Percentiles rank a stretch among this genome's conserved stretches.
Conservation (phyloP, 192 early-diverging fungal genomes). For the Coemansia sp. region DNA sequence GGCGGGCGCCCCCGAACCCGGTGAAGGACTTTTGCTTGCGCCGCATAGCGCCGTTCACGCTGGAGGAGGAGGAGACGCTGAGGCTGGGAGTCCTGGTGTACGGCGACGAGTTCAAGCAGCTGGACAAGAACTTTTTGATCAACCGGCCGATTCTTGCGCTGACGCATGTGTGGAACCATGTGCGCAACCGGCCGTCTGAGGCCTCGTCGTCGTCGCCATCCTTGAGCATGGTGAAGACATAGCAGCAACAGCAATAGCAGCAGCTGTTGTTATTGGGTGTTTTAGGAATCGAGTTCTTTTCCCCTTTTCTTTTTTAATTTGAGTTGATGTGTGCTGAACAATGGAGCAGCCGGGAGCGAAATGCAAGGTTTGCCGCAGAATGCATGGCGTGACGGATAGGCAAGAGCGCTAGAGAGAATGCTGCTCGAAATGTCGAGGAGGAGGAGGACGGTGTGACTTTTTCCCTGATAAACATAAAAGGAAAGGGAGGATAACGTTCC, state of each 20-base stretch:
- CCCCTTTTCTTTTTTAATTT: constrained; percentile 8
- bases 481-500: no score
- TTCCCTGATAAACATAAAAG: no score
- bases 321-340: not conserved
- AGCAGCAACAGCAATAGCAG: not conserved
- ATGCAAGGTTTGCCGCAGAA: not conserved
- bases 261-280: no score
- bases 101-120: constrained; percentile 48
- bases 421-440: no score
- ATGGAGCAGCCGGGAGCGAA: not conserved
- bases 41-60: constrained; percentile 51
- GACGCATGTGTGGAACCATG: constrained; percentile 40
- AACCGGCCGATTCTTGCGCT: constrained; percentile 52
- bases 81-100: constrained; percentile 42
- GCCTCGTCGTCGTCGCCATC: not conserved
- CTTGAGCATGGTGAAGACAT: not conserved
- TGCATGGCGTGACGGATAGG: no score
- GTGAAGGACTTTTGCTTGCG: constrained; percentile 54
- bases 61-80: constrained; percentile 56
- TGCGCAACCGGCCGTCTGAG: constrained; percentile 14
- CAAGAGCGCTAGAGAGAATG: no score
- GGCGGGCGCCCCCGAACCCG: constrained; percentile 39
- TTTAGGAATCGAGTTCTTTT: not conserved
- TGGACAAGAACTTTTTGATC: constrained; percentile 41
- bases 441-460: no score